Percentiles rank a stretch among this genome's conserved stretches.
These are phyloP conservation scores for Leccinum incarnatum DNA, from an alignment of 768 basidiomycete genomes.

Conservation along the genomic window DNA sequence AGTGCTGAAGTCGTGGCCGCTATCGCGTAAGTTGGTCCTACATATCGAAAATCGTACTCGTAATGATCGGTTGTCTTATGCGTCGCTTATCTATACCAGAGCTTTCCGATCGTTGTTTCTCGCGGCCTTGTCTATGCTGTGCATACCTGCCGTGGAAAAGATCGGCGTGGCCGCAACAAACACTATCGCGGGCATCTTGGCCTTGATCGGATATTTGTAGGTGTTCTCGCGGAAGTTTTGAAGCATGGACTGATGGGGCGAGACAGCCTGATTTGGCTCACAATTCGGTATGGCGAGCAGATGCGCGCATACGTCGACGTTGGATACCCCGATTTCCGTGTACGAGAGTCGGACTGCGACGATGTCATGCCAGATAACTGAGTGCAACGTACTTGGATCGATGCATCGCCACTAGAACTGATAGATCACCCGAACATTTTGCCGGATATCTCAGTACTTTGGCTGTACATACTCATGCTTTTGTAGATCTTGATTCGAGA, in stretches of 20 bases:
- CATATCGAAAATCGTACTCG: neutral
- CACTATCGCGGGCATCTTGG: slow-evolving; percentile 42
- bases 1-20: slow-evolving; percentile 66
- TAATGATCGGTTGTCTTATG: neutral
- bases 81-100: slow-evolving; percentile 1
- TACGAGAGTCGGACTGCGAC: neutral
- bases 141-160: slow-evolving; percentile 44
- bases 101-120: slow-evolving; percentile 25
- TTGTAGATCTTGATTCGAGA: too few relatives aligned
- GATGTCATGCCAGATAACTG: neutral
- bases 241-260: neutral
- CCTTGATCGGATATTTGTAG: slow-evolving; percentile 53
- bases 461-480: too few relatives aligned
- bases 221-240: slow-evolving; percentile 21
- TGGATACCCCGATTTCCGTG: slow-evolving; percentile 42
- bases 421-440: neutral
- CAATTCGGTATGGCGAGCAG: slow-evolving; percentile 53
- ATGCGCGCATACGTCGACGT: slow-evolving; percentile 58
- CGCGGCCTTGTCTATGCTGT: slow-evolving; percentile 11
- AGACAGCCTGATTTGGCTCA: slow-evolving; percentile 48
- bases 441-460: neutral
- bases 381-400: neutral
- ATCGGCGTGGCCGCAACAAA: slow-evolving; percentile 54
- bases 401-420: neutral
- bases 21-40: slow-evolving; percentile 40